Evolutionary conservation across 2,329 filamentous ascomycete genomes (phyloP), one percentile per base, ranked within the genome.

Genomic region (Leptoxyphium fumago): DNA sequence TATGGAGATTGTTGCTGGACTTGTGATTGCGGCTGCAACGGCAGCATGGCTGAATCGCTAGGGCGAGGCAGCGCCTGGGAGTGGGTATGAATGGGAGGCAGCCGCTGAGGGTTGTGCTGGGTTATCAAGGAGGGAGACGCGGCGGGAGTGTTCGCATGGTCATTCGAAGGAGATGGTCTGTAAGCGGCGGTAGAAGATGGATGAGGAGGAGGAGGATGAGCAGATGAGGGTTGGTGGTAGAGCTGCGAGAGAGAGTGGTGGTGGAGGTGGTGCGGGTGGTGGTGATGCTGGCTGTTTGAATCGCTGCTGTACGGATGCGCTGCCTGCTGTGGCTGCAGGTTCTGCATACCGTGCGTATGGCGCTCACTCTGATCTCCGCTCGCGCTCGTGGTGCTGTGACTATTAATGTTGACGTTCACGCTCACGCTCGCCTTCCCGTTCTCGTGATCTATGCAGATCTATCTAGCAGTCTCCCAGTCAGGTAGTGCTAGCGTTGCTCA

Each of bases 1-100:
- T 55, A 52, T 41, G 53, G 49, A 30, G 46, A 52, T 41, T 48
- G 51, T 42, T 44, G 34, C 36, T 44, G 26, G 15, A 26, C 30
- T 30, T 43, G 30, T 26, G 29, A 40, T 43, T 11, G 36, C 18
- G 34, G 45, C 15, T 36, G 32, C 30, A 42, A 42, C 46, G 43
- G 46, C 41, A 28, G 42, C 39, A 28, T 17, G 38, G 38, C 14
- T 13, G 38, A 11, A 13, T 40, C 14, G 14, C 14, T 18, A 11
- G 5, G 11, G 13, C 18, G 21, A 18, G 13, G 38, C 14, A 14
- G 38, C 4, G 38, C 11, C 21, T 40, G 38, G 13, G 38, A 40
- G 38, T 40, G 38, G 11, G 38, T 13, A 17, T 40, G 38, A 13
- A 40, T 40, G 18, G 38, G 14, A 14, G 38, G 38, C 14, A 28